phyloP scores from a whole-genome alignment of 192 early-diverging fungal species.

The Glomus cerebriforme region DNA sequence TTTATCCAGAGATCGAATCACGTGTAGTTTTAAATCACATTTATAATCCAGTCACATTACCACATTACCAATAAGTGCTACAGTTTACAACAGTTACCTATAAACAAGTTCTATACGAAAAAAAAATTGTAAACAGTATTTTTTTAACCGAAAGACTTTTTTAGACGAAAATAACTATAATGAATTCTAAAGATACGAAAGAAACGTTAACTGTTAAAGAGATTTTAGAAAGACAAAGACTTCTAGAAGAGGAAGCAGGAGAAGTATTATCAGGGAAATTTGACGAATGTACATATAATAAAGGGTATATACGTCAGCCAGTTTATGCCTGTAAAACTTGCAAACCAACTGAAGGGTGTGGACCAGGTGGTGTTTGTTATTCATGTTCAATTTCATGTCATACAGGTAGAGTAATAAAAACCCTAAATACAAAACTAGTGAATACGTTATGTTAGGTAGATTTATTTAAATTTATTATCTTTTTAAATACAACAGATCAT shows the following conservation, averaged over 20 bases:
- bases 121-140: not conserved
- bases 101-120: no score
- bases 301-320: constrained; percentile 77
- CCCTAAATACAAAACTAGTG: not conserved
- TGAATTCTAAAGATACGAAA: constrained; percentile 31
- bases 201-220: constrained; percentile 44
- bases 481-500: constrained; percentile 48
- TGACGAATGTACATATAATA: constrained; percentile 71
- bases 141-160: no score
- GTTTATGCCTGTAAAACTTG: constrained; percentile 86
- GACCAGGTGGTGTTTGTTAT: constrained; percentile 68
- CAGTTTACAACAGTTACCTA: no score
- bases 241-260: constrained; percentile 47
- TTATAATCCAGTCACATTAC: no score
- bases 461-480: not conserved
- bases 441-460: not conserved
- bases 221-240: constrained; percentile 41
- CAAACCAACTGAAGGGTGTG: constrained; percentile 37
- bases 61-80: no score
- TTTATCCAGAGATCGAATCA: no score
- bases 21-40: no score
- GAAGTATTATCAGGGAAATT: constrained; percentile 68
- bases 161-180: not conserved
- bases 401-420: constrained; percentile 30
- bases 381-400: constrained; percentile 81